phyloP scores from a whole-genome alignment of 2,329 filamentous ascomycete genomes.

The Ophiocordyceps camponoti-floridani region DNA sequence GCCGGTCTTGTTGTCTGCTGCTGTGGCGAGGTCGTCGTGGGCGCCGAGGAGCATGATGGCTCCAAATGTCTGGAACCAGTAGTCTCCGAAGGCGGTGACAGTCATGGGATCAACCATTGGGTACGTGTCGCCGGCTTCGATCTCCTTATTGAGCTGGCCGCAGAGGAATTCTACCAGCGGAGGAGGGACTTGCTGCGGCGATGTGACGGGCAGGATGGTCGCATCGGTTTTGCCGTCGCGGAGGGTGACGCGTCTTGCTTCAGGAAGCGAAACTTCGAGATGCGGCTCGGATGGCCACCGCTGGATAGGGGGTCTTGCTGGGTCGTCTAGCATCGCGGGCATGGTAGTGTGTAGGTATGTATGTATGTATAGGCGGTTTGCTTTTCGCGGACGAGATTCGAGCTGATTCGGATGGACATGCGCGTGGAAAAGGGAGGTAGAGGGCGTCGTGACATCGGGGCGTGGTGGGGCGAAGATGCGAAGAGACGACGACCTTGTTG shows the following conservation, averaged over 20 bases:
- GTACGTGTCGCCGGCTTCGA: constrained; percentile 82
- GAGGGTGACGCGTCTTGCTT: constrained; percentile 60
- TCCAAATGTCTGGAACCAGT: constrained; percentile 86
- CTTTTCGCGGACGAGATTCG: too few relatives aligned
- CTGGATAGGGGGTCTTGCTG: neutral
- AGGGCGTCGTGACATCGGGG: too few relatives aligned
- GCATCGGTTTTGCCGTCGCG: constrained; percentile 70
- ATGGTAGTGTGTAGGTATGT: too few relatives aligned
- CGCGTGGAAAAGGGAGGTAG: too few relatives aligned
- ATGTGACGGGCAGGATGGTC: constrained; percentile 67
- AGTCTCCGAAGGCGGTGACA: constrained; percentile 54
- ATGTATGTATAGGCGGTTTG: neutral
- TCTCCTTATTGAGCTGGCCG: constrained; percentile 75
- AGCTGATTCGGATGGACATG: too few relatives aligned
- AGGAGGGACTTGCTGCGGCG: constrained; percentile 52
- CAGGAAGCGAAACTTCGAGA: constrained; percentile 28
- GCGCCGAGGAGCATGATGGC: constrained; percentile 78
- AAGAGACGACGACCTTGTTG: too few relatives aligned
- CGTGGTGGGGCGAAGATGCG: too few relatives aligned
- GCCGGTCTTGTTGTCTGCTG: constrained; percentile 16
- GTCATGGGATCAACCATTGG: constrained; percentile 67
- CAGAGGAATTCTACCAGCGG: constrained; percentile 61
- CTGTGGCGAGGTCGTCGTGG: constrained; percentile 32
- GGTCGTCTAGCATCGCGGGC: constrained; percentile 1
- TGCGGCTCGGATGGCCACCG: neutral